Percentiles rank a stretch among this genome's conserved stretches.
Evolutionary conservation across 2,329 filamentous ascomycete genomes (phyloP).

Genomic region (Neonectria coccinea): DNA sequence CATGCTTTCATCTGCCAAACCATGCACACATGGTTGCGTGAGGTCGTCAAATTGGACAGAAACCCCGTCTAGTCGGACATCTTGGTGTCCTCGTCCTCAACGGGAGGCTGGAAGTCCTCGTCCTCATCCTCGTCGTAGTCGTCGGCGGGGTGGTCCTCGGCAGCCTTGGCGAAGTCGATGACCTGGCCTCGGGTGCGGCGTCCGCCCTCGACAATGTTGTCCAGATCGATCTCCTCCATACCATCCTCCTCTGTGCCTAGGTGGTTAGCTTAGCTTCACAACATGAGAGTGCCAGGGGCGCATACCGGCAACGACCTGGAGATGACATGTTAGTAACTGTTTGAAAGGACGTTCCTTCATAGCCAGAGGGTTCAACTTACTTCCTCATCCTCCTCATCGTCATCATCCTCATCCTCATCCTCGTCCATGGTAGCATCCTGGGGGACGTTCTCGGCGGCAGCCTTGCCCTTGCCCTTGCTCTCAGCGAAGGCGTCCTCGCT

Average conservation of each 20-base stretch:
- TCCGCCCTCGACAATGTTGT: constrained; percentile 84
- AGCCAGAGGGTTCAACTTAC: constrained; percentile 34
- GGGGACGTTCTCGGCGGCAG: constrained; percentile 60
- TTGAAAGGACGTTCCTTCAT: not conserved
- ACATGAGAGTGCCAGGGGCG: constrained; percentile 21
- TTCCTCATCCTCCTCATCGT: constrained; percentile 60
- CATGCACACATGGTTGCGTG: constrained; percentile 4
- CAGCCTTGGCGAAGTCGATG: constrained; percentile 94
- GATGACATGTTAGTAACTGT: constrained; percentile 40
- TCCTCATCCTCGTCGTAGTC: constrained; percentile 87
- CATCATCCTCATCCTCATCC: constrained; percentile 80
- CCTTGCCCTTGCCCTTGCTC: constrained; percentile 91
- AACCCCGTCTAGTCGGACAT: constrained; percentile 62
- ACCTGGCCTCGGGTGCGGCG: constrained; percentile 90
- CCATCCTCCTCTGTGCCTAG: constrained; percentile 77
- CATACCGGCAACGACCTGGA: constrained; percentile 47
- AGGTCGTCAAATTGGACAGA: constrained; percentile 3
- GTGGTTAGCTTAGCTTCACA: constrained; percentile 44
- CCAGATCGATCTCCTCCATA: constrained; percentile 89
- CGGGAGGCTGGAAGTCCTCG: constrained; percentile 73
- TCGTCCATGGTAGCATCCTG: constrained; percentile 78
- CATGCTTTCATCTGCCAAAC: constrained; percentile 28
- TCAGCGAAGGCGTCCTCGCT: constrained; percentile 58
- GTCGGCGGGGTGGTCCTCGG: constrained; percentile 77
- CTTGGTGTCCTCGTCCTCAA: constrained; percentile 75